Evolutionary conservation across 2,329 filamentous ascomycete genomes (phyloP).

Genomic region (Penicillium hesseltinei): DNA sequence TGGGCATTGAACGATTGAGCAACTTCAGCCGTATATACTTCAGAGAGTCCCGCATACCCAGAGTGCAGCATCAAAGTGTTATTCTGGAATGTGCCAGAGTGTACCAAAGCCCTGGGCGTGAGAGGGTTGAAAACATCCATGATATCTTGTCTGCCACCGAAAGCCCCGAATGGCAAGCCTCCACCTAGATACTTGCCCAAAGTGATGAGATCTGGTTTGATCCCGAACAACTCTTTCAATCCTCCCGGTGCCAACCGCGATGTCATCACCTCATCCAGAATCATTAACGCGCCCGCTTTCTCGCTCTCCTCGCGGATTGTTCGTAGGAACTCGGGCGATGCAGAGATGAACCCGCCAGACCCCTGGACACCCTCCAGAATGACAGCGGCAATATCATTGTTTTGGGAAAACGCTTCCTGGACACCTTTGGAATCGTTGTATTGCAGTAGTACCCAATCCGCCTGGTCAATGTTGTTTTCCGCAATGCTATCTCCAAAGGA

Average conservation of each 20-base stretch:
- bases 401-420: conserved; percentile 14
- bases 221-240: background rate
- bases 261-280: conserved; percentile 72
- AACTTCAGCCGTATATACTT: conserved; percentile 1
- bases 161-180: conserved; percentile 65
- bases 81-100: conserved; percentile 68
- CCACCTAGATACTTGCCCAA: conserved; percentile 68
- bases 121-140: conserved; percentile 50
- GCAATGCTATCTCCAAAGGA: conserved; percentile 35
- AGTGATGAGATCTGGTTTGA: conserved; percentile 59
- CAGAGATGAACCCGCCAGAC: conserved; percentile 58
- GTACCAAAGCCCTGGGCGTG: conserved; percentile 39
- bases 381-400: conserved; percentile 55
- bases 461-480: conserved; percentile 39
- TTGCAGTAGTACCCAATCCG: conserved; percentile 59
- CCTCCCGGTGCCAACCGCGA: conserved; percentile 49
- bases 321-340: conserved; percentile 51
- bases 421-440: conserved; percentile 61
- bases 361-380: conserved; percentile 67
- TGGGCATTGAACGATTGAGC: background rate
- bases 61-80: conserved; percentile 43
- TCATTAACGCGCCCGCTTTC: conserved; percentile 56
- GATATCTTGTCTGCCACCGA: conserved; percentile 58
- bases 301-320: conserved; percentile 51
- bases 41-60: background rate